phyloP scores from a whole-genome alignment of 1,284 basidiomycete genomes.

The Malassezia japonica region DNA sequence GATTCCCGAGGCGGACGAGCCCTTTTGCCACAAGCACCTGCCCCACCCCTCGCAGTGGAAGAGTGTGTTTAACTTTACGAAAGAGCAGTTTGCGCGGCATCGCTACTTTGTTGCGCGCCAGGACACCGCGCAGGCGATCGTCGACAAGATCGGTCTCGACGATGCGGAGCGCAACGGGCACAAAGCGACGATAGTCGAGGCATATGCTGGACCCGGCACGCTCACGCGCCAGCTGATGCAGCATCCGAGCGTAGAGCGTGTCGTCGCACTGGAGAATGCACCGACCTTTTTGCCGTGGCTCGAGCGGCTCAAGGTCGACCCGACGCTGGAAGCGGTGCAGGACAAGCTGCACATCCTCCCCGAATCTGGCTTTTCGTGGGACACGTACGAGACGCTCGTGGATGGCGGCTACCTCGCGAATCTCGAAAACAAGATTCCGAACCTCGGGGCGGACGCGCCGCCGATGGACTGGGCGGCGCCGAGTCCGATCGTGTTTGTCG shows the following conservation, averaged over 20 bases:
- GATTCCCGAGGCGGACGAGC: background rate
- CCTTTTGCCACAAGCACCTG: slow-evolving; percentile 21
- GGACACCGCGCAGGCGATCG: slow-evolving; percentile 22
- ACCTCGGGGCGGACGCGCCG: slow-evolving; percentile 6
- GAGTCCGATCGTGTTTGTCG: slow-evolving; percentile 32
- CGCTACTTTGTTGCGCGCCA: slow-evolving; percentile 36
- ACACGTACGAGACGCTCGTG: slow-evolving; percentile 27
- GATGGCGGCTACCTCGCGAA: slow-evolving; percentile 25
- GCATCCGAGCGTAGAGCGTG: slow-evolving; percentile 36
- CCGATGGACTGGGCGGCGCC: slow-evolving; percentile 15
- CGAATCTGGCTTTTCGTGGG: slow-evolving; percentile 26
- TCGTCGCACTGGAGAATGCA: slow-evolving; percentile 35
- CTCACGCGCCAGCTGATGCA: slow-evolving; percentile 32
- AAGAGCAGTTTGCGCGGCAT: slow-evolving; percentile 18
- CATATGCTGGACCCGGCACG: slow-evolving; percentile 41
- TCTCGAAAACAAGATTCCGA: slow-evolving; percentile 21
- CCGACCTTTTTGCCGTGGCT: slow-evolving; percentile 20
- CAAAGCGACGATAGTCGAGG: slow-evolving; percentile 39
- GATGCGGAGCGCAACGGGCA: slow-evolving; percentile 18
- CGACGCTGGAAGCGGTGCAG: slow-evolving; percentile 14
- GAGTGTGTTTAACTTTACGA: slow-evolving; percentile 17
- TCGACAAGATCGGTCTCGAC: slow-evolving; percentile 21
- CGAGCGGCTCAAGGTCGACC: slow-evolving; percentile 15
- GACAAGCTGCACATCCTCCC: slow-evolving; percentile 22
- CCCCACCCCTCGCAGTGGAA: slow-evolving; percentile 26